phyloP scores from a whole-genome alignment of 192 early-diverging fungal genomes.

The Chytriomyces confervae region DNA sequence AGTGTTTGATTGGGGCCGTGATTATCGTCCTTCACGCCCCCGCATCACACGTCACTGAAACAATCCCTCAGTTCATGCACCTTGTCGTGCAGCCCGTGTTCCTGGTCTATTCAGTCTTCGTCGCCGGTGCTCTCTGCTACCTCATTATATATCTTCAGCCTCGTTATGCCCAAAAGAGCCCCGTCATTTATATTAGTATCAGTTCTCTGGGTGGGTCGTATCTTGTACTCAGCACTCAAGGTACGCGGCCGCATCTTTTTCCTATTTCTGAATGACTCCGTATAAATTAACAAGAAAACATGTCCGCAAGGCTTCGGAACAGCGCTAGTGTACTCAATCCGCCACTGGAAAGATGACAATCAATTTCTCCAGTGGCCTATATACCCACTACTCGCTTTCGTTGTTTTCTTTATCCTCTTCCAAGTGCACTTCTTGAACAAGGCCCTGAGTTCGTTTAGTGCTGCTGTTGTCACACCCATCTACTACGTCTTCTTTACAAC shows the following conservation, averaged over 20 bases:
- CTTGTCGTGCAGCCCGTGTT: slow-evolving; percentile 65
- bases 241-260: slow-evolving; percentile 7
- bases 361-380: slow-evolving; percentile 61
- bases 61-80: slow-evolving; percentile 53
- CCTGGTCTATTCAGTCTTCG: slow-evolving; percentile 57
- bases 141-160: slow-evolving; percentile 62
- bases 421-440: slow-evolving; percentile 74
- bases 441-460: slow-evolving; percentile 67
- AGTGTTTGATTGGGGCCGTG: slow-evolving; percentile 67
- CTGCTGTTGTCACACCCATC: slow-evolving; percentile 72
- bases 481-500: slow-evolving; percentile 74
- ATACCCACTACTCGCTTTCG: slow-evolving; percentile 60
- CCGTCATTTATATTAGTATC: slow-evolving; percentile 52
- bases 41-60: slow-evolving; percentile 44
- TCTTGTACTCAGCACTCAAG: slow-evolving; percentile 60
- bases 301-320: slow-evolving; percentile 57
- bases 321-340: slow-evolving; percentile 57
- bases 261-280: slow-evolving; percentile 10
- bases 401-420: slow-evolving; percentile 52
- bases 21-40: slow-evolving; percentile 62
- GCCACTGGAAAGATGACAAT: slow-evolving; percentile 53
- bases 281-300: neutral
- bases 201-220: slow-evolving; percentile 64
- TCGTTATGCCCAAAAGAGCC: slow-evolving; percentile 61
- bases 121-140: slow-evolving; percentile 42